Conservation (phyloP, 192 early-diverging fungal species). For the Chytriomyces sp. region DNA sequence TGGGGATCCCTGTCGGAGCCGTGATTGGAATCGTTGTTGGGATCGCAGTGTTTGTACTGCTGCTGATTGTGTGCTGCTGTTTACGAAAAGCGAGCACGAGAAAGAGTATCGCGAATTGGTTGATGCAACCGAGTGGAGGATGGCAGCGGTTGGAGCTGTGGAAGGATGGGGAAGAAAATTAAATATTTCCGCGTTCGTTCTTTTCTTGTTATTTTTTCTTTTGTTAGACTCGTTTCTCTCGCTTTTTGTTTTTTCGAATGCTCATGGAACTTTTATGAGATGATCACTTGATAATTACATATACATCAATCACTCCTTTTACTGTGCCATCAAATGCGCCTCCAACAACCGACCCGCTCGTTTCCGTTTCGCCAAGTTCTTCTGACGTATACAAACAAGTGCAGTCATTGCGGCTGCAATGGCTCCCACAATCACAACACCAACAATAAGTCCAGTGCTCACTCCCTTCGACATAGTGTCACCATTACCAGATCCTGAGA, state of each 20-base stretch:
- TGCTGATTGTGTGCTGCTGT: neutral
- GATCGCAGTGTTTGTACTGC: neutral
- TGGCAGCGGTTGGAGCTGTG: constrained; percentile 4
- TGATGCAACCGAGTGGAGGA: neutral
- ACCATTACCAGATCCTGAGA: neutral
- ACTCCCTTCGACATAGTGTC: neutral
- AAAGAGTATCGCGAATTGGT: neutral
- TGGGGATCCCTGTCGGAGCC: neutral
- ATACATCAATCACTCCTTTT: too few relatives aligned
- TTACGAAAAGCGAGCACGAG: neutral
- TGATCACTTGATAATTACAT: too few relatives aligned
- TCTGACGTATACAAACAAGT: neutral
- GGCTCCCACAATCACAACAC: neutral
- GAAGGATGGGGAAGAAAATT: neutral
- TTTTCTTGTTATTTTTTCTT: too few relatives aligned
- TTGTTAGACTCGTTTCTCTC: too few relatives aligned
- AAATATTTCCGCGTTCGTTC: too few relatives aligned
- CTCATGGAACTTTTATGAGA: too few relatives aligned
- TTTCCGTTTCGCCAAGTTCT: neutral
- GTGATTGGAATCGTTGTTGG: neutral
- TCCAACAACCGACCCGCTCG: neutral
- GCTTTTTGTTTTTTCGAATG: too few relatives aligned
- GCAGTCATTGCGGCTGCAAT: neutral
- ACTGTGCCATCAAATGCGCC: too few relatives aligned
- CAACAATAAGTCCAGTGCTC: neutral